Evolutionary conservation across 225 moss, liverwort and hornwort genomes (phyloP), one percentile per base, ranked within the genome.

Genomic region (Pleurozium schreberi): DNA sequence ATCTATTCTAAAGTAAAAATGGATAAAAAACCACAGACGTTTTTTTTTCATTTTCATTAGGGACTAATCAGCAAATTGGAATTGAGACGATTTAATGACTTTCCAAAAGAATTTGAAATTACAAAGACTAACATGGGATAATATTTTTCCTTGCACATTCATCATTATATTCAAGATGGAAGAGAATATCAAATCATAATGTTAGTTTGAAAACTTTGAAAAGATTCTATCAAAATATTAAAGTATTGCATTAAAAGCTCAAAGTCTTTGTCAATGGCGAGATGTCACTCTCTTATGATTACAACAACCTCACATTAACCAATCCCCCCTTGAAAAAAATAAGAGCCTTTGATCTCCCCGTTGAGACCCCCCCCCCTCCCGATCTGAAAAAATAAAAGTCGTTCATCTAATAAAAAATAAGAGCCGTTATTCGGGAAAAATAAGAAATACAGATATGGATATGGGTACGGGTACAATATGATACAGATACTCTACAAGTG

Each of bases 61-160:
- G 14, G 42, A 8, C 5, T 26, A 67, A 42, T 70, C 14, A 26
- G 8, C 0, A 2, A 15, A 14, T 70, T 70, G 3, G 26, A 42
- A 70, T 42, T 42, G 26, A 70, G 26, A 9, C 42, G 5, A 3
- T 70, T 14, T 42, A 70, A 42, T 26, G 42, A 5, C 8, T 42
- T 70, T 26, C 11, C 14, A 70, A 25, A 69, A 25, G 69, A 40
- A 25, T 42, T 14, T 40, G 25, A 40, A 69, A 25, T 69, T 42
- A 8, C 0, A 69, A 0, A 40, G 14, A 42, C 5, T 69, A 14
- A 25, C 1, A 3, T 42, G 42, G 42, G 3, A 27, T 42, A 3
- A 42, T 14, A n/a, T 70, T 15, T 26, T 42, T 69, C 23, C 8
- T 70, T 42, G 9, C 27, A 5, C 0, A 0, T 42, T 43, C 15